Conservation (phyloP, 1,284 basidiomycete species). For the Takashimella tepidaria region DNA sequence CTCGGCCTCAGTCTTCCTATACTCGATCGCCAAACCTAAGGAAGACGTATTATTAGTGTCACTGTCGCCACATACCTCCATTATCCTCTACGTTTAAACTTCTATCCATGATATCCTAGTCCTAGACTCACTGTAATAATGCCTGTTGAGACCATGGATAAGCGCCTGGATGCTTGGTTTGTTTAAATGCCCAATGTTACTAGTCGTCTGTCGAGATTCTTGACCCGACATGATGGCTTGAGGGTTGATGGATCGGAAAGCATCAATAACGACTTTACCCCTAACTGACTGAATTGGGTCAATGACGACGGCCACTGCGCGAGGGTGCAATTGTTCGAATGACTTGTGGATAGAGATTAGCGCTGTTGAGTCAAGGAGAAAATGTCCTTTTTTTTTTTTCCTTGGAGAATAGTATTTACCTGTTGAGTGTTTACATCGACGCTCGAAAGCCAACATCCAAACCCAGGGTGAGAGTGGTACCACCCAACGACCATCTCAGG, state of each 20-base stretch:
- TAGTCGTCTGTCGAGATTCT: conserved; percentile 95
- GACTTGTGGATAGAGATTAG: too few species aligned
- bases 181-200: conserved; percentile 97
- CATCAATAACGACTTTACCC: conserved; percentile 98
- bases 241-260: conserved; percentile 92
- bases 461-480: conserved; percentile 99
- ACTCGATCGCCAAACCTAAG: conserved; percentile 79
- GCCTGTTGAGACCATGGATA: conserved; percentile 90
- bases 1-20: conserved; percentile 93
- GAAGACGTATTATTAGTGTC: neutral
- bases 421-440: conserved; percentile 99
- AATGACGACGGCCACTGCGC: conserved; percentile 95
- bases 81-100: too few species aligned
- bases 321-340: conserved; percentile 90
- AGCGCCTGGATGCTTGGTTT: conserved; percentile 97
- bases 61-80: neutral
- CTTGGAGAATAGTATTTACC: conserved; percentile 50
- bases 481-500: conserved; percentile 99
- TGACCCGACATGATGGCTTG: conserved; percentile 75
- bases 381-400: too few species aligned
- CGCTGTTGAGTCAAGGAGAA: too few species aligned
- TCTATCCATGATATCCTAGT: too few species aligned
- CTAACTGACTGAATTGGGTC: conserved; percentile 99
- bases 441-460: conserved; percentile 98
- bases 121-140: conserved; percentile 77